Conservation (phyloP, 192 early-diverging fungal species). For the Piromyces sp. region DNA sequence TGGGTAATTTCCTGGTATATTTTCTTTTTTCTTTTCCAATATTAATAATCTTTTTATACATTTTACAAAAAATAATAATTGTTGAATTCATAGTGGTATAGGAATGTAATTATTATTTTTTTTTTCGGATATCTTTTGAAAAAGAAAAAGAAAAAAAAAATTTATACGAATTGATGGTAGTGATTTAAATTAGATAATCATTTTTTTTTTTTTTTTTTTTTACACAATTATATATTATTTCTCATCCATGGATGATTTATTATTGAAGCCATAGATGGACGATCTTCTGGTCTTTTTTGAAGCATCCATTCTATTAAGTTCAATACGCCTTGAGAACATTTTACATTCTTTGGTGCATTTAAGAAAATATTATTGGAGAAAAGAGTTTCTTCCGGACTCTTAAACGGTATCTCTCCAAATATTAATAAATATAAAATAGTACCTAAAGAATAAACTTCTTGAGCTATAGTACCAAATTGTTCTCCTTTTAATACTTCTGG, state of each 20-base stretch:
- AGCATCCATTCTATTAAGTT: background rate
- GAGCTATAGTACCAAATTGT: background rate
- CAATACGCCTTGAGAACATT: background rate
- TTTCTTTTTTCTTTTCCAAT: too few species aligned
- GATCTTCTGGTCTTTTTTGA: background rate
- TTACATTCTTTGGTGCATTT: background rate
- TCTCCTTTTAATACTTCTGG: background rate
- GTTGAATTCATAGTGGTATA: too few species aligned
- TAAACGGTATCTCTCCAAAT: background rate
- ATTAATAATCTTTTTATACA: too few species aligned
- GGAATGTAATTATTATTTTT: too few species aligned
- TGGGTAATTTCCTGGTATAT: too few species aligned
- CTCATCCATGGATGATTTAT: background rate
- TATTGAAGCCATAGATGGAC: background rate
- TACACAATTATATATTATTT: too few species aligned
- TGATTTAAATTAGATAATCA: too few species aligned
- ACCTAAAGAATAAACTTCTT: background rate
- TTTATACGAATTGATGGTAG: too few species aligned
- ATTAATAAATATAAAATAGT: background rate
- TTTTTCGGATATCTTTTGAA: too few species aligned
- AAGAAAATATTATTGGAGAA: background rate
- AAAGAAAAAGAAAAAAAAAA: too few species aligned
- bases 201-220: too few species aligned
- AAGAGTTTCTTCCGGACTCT: background rate
- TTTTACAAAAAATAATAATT: too few species aligned